Evolutionary conservation across 2,329 filamentous ascomycete species (phyloP), one percentile per base, ranked within the genome.

Genomic region (Helotiales sp.): DNA sequence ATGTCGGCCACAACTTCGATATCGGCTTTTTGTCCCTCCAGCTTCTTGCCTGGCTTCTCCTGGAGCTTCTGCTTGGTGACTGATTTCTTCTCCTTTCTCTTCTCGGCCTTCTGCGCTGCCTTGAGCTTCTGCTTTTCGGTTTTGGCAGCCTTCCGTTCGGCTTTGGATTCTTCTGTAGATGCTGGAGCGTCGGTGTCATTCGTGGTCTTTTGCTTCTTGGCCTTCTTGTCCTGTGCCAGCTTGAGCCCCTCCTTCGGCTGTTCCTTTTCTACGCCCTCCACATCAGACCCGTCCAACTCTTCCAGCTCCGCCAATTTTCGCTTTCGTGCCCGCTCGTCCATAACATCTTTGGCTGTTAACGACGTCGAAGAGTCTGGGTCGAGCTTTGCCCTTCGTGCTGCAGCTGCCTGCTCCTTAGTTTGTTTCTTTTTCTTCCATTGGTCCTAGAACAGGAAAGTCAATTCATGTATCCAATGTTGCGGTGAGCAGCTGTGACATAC

Each of bases 371-470:
- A 93, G 72, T 95, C 93, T 28, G 96, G 94, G 75, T 98, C 93
- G 47, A 98, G 86, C 82, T 97, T 98, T 68, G 91, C 93, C 77
- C 90, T 87, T 81, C 93, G 93, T 64, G 93, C 92, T 72, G 91
- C 89, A 69, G 89, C 88, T 67, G 92, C 92, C 79, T 97, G 87
- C 79, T 93, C 91, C 78, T 97, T 97, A 60, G 93, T 95, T 82
- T 98, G 94, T 83, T 98, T 98, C 82, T 96, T 97, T 77, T 91
- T 91, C 79, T 90, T 89, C 93, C 93, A 97, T 89, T 97, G 93
- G 75, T 96, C 91, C 93, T 97, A 76, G 69, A 72, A 60, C 54
- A 32, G 20, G 37, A 28, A 66, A 60, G 69, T 71, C 64, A 74
- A 68, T 64, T 64, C 47, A 52, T 62, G 49, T 63, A 61, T 63